Base-by-base conservation (phyloP, 208 protist genomes). In the Trichomonas vaginalis region DNA sequence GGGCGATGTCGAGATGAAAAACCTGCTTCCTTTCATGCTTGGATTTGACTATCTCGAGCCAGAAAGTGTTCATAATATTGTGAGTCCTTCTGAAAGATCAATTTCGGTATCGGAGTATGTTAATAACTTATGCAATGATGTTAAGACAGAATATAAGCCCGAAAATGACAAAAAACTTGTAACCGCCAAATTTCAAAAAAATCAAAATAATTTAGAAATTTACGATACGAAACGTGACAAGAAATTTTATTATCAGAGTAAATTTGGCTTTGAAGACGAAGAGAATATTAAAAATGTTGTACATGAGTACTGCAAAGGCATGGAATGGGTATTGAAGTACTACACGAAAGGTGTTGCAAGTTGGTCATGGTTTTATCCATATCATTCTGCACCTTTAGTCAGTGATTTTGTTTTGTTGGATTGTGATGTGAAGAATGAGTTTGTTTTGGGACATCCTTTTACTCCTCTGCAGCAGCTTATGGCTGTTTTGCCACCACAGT, bases 241-340 rank as follows among this genome's bases (percentile, higher is more conserved):
- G 39, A 17, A 6, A 8, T n/a, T n/a, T 51, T 88, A 87, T 95
- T 88, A 95, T 15, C 10, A 49, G 9, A 32, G 32, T 21, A 83
- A 95, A 39, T 46, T 48, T 47, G 95, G 70, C 35, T 17, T 47
- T 21, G 48, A 83, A n/a, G 37, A 79, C 17, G 15, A n/a, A 32
- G 15, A 47, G 37, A 83, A 62, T 15, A 27, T 56, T 17, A 96
- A 48, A 45, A 15, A 35, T 40, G 88, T 48, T 15, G 88, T 37
- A 40, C 1, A 15, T 32, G 86, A 96, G 95, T 99, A 99, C 97
- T 96, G 99, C 49, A 97, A 98, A 92, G 99, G 99, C 35, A 97
- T 99, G 61, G 97, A 97, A 96, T 99, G 99, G 99, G 98, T 99
- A 35, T 97, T 99, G 96, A 96, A 97, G 23, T 99, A 99, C 97